Percentiles rank a stretch among this genome's conserved stretches.
These are phyloP conservation scores for Ananas comosus DNA, from an alignment of 176 grass and related monocot genomes.

Conservation along the genomic window DNA sequence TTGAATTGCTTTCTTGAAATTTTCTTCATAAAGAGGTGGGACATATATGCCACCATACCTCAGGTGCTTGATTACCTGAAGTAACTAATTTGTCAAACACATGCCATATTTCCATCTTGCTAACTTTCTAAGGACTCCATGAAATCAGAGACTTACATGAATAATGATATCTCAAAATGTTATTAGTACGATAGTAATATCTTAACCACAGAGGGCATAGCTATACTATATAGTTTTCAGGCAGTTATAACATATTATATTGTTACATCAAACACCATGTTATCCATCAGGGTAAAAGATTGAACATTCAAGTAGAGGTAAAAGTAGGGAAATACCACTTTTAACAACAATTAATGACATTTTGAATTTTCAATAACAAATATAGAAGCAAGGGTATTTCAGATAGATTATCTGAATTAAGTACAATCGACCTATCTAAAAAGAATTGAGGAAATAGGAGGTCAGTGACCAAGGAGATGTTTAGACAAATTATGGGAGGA, in stretches of 20 bases:
- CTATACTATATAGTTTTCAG: neutral
- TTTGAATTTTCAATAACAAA: no score
- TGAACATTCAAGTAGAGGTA: no score
- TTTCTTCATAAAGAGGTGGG: conserved; percentile 78
- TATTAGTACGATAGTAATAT: neutral
- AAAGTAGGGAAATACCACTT: no score
- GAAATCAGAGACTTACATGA: neutral
- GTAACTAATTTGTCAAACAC: conserved; percentile 12
- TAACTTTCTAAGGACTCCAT: neutral
- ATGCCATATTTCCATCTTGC: neutral
- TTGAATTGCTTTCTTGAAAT: conserved; percentile 76
- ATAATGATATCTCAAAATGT: neutral
- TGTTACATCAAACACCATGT: no score
- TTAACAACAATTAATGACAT: no score
- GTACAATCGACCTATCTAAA: no score
- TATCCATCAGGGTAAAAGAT: no score
- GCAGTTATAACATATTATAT: no score
- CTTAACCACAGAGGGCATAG: neutral
- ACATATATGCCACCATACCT: conserved; percentile 56
- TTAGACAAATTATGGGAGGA: neutral
- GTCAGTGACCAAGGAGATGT: neutral
- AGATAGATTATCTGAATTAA: no score
- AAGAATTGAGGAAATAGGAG: no score
- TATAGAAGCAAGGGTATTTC: no score
- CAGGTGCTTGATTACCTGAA: conserved; percentile 91